phyloP scores from a whole-genome alignment of 2,329 filamentous ascomycete genomes.

The Pseudogymnoascus sp. region DNA sequence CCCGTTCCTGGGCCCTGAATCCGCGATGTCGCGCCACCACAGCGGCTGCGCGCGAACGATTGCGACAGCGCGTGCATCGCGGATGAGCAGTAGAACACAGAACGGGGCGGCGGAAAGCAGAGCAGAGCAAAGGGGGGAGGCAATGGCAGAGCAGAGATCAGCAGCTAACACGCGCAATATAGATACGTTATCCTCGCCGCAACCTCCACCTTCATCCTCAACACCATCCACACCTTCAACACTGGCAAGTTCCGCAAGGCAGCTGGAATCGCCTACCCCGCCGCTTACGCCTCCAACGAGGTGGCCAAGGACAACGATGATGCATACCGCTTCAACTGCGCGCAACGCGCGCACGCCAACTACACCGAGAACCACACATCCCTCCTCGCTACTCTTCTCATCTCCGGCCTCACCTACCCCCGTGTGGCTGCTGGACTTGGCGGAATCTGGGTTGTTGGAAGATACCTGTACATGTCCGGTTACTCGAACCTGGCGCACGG shows the following conservation, averaged over 20 bases:
- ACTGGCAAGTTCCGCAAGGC: slow-evolving; percentile 43
- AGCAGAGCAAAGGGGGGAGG: background rate
- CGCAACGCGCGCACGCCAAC: slow-evolving; percentile 55
- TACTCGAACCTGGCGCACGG: slow-evolving; percentile 31
- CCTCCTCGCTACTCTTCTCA: slow-evolving; percentile 43
- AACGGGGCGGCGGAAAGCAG: background rate
- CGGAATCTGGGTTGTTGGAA: slow-evolving; percentile 42
- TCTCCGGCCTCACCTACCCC: slow-evolving; percentile 50
- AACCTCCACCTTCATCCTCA: slow-evolving; percentile 49
- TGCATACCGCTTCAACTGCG: slow-evolving; percentile 56
- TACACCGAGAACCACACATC: slow-evolving; percentile 53
- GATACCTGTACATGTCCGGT: slow-evolving; percentile 47
- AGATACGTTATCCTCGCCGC: slow-evolving; percentile 56
- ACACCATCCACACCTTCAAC: slow-evolving; percentile 42
- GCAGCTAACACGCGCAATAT: background rate
- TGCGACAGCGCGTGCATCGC: background rate
- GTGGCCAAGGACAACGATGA: slow-evolving; percentile 45
- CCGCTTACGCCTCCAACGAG: slow-evolving; percentile 47
- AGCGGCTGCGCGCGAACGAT: background rate
- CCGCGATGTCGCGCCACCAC: background rate
- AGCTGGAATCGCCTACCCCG: slow-evolving; percentile 49
- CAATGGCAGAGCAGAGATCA: background rate
- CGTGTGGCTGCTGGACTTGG: slow-evolving; percentile 41
- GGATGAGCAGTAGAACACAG: background rate
- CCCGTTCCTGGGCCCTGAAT: background rate